Conservation (phyloP, 106 monocot genomes). For the Vanilla planifolia region DNA sequence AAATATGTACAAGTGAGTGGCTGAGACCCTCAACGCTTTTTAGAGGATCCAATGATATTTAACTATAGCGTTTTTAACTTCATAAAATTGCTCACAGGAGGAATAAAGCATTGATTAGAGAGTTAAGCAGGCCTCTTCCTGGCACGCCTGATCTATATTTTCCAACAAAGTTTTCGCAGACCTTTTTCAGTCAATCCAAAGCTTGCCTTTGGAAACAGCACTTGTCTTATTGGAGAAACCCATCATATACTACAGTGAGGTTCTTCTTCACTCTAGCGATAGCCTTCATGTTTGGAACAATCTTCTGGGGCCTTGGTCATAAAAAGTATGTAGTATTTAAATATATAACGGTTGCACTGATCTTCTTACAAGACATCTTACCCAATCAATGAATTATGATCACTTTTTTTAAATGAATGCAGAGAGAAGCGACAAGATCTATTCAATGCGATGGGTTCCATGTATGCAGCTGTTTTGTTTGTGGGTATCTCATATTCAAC, state of each 20-base stretch:
- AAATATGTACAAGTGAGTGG: slow-evolving; percentile 14
- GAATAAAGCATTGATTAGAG: slow-evolving; percentile 24
- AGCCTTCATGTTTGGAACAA: slow-evolving; percentile 23
- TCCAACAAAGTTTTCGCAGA: slow-evolving; percentile 20
- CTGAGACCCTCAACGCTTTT: neutral
- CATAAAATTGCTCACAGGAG: too few relatives aligned
- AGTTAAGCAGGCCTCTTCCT: slow-evolving; percentile 20
- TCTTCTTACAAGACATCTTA: too few relatives aligned
- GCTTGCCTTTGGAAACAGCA: slow-evolving; percentile 32
- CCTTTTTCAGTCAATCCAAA: slow-evolving; percentile 13
- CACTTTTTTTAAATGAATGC: neutral
- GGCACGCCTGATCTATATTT: slow-evolving; percentile 19
- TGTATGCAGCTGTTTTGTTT: slow-evolving; percentile 34
- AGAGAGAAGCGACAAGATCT: slow-evolving; percentile 17
- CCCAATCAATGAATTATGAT: too few relatives aligned
- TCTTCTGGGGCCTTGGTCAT: slow-evolving; percentile 23
- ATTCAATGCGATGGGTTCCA: slow-evolving; percentile 38
- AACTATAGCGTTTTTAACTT: too few relatives aligned
- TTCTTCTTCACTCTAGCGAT: slow-evolving; percentile 24
- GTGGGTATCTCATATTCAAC: slow-evolving; percentile 17
- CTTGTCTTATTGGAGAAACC: slow-evolving; percentile 27
- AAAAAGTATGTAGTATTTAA: slow-evolving; percentile 16
- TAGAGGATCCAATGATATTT: neutral
- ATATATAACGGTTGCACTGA: too few relatives aligned
- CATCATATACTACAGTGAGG: slow-evolving; percentile 21